Evolutionary conservation across 2,329 filamentous ascomycete species (phyloP).

Genomic region (Fusarium liriodendri): DNA sequence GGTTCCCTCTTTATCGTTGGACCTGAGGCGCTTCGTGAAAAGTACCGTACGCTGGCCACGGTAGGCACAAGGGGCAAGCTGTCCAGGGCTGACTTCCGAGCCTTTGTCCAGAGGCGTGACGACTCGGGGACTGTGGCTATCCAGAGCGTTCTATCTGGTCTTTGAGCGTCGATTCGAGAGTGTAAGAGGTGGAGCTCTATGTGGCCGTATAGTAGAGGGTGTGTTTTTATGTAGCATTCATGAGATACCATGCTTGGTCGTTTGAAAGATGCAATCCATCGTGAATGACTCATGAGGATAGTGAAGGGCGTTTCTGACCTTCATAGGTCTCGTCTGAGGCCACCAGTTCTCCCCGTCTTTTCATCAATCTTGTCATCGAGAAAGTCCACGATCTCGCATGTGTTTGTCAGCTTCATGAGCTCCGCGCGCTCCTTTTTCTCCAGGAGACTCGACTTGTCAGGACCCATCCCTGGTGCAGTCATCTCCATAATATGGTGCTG

Average conservation of each 20-base stretch:
- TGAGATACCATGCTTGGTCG: slow-evolving; percentile 40
- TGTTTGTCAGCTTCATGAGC: slow-evolving; percentile 62
- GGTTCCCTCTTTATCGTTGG: slow-evolving; percentile 96
- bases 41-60: slow-evolving; percentile 68
- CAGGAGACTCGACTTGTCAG: slow-evolving; percentile 64
- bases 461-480: slow-evolving; percentile 67
- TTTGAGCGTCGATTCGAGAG: slow-evolving; percentile 49
- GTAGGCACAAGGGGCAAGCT: slow-evolving; percentile 63
- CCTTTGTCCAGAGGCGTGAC: slow-evolving; percentile 86
- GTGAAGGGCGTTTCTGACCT: not conserved
- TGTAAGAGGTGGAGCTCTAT: slow-evolving; percentile 10
- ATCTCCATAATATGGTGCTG: slow-evolving; percentile 77
- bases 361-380: slow-evolving; percentile 62
- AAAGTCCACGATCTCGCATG: slow-evolving; percentile 70
- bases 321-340: slow-evolving; percentile 50
- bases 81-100: slow-evolving; percentile 78
- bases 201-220: slow-evolving; percentile 18
- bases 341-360: slow-evolving; percentile 47
- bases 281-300: not conserved
- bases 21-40: slow-evolving; percentile 79
- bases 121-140: slow-evolving; percentile 85
- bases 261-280: not conserved
- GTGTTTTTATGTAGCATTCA: slow-evolving; percentile 28
- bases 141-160: slow-evolving; percentile 80
- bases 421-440: slow-evolving; percentile 65